A percentile compares a stretch with the other conserved stretches of the same genome.
Evolutionary conservation across 2,329 filamentous ascomycete species (phyloP).

Genomic region (Colletotrichum spinosum): DNA sequence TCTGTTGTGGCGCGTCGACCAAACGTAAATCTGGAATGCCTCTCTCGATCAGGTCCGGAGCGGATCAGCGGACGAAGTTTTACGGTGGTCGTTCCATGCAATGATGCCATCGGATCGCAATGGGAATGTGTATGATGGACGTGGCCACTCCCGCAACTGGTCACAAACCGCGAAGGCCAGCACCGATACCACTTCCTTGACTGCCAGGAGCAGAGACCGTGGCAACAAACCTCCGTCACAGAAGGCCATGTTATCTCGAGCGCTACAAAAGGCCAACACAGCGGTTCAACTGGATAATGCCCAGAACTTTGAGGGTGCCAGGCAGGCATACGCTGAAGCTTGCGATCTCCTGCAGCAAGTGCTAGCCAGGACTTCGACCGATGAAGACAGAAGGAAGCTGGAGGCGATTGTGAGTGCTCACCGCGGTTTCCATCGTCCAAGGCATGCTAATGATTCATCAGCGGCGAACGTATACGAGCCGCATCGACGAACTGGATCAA

Average conservation of each 20-base stretch:
- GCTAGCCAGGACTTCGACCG: slow-evolving; percentile 82
- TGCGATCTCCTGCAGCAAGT: slow-evolving; percentile 90
- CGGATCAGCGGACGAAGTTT: slow-evolving; percentile 26
- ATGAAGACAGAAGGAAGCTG: slow-evolving; percentile 90
- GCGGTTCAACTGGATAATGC: slow-evolving; percentile 97
- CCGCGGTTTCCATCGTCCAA: background rate
- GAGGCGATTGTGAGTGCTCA: slow-evolving; percentile 84
- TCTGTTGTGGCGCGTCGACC: too few relatives aligned
- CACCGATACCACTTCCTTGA: slow-evolving; percentile 52
- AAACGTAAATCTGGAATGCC: slow-evolving; percentile 24
- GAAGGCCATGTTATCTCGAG: slow-evolving; percentile 96
- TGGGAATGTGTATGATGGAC: slow-evolving; percentile 41
- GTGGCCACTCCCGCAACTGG: slow-evolving; percentile 59
- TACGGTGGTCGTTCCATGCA: slow-evolving; percentile 4
- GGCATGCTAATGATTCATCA: slow-evolving; percentile 50
- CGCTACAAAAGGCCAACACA: slow-evolving; percentile 93
- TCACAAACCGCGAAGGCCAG: slow-evolving; percentile 59
- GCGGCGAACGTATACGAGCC: slow-evolving; percentile 89
- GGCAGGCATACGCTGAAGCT: slow-evolving; percentile 91
- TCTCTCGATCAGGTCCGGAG: slow-evolving; percentile 24
- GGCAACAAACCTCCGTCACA: slow-evolving; percentile 71
- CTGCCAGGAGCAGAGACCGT: slow-evolving; percentile 49
- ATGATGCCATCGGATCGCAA: slow-evolving; percentile 47
- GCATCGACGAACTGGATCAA: slow-evolving; percentile 87
- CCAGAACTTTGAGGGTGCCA: slow-evolving; percentile 91